These are phyloP conservation scores for Kondoa malvinella DNA, from an alignment of 768 basidiomycete species.

Conservation along the genomic window DNA sequence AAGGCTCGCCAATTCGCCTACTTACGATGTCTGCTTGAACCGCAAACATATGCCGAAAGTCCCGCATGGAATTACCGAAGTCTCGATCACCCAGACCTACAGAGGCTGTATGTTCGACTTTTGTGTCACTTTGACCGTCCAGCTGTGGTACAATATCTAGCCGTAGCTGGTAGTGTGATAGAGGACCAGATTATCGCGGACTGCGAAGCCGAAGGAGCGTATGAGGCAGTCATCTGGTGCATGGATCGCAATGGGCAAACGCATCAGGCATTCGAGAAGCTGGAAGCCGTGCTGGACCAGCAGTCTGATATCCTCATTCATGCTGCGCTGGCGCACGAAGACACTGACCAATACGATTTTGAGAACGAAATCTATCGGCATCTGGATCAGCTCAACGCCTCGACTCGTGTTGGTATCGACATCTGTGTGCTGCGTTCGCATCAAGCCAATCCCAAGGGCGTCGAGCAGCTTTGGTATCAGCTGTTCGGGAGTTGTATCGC, in stretches of 20 bases:
- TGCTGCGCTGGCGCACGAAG: constrained; percentile 16
- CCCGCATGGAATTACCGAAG: constrained; percentile 24
- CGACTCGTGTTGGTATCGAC: background rate
- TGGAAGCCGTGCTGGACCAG: constrained; percentile 35
- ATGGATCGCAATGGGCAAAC: constrained; percentile 49
- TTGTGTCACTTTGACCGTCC: constrained; percentile 55
- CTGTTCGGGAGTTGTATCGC: constrained; percentile 7
- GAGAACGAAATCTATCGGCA: constrained; percentile 19
- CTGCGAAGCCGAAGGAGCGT: constrained; percentile 52
- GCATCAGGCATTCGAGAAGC: constrained; percentile 48
- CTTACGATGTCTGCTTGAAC: constrained; percentile 54
- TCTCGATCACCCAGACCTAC: constrained; percentile 30
- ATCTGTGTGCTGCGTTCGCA: background rate
- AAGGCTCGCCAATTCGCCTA: constrained; percentile 54
- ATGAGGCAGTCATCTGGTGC: constrained; percentile 68
- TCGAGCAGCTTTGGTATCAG: constrained; percentile 2
- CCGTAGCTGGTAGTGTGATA: background rate
- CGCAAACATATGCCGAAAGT: constrained; percentile 29
- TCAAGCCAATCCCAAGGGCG: background rate
- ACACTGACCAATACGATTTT: constrained; percentile 2
- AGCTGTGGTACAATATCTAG: constrained; percentile 38
- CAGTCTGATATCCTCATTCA: constrained; percentile 25
- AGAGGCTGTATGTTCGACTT: constrained; percentile 50
- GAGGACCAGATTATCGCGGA: constrained; percentile 39
- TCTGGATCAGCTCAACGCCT: background rate